A percentile compares a stretch with the other conserved stretches of the same genome.
Evolutionary conservation across 1,139 yeast species (phyloP).

Genomic region (Kodamaea derodonti): DNA sequence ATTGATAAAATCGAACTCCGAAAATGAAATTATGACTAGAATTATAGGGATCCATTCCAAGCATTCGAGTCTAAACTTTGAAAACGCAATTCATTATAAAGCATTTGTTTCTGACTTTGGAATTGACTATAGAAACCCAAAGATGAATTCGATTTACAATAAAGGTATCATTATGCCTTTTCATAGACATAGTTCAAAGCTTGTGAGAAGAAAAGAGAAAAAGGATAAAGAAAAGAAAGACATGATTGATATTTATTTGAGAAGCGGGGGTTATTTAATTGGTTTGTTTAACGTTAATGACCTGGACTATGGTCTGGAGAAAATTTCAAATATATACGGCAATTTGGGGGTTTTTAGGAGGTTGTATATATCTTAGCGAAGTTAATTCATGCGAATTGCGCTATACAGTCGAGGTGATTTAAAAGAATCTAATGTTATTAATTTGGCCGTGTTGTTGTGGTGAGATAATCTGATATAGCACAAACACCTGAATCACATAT

Average conservation of each 20-base stretch:
- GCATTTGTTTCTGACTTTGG: slow-evolving; percentile 58
- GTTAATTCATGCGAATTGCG: too few relatives aligned
- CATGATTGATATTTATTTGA: slow-evolving; percentile 39
- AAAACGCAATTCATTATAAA: slow-evolving; percentile 42
- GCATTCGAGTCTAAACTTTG: slow-evolving; percentile 30
- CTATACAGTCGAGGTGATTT: too few relatives aligned
- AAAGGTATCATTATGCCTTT: slow-evolving; percentile 54
- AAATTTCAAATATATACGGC: slow-evolving; percentile 45
- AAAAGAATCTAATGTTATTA: too few relatives aligned
- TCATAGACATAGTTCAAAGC: slow-evolving; percentile 36
- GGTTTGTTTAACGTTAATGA: slow-evolving; percentile 42
- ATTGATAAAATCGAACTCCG: slow-evolving; percentile 20
- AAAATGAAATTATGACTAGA: slow-evolving; percentile 38
- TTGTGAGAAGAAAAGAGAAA: slow-evolving; percentile 30
- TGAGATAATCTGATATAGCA: too few relatives aligned
- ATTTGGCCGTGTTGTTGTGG: too few relatives aligned
- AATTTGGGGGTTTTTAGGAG: slow-evolving; percentile 38
- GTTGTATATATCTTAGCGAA: slow-evolving; percentile 35
- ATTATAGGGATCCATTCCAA: slow-evolving; percentile 42
- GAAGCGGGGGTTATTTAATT: slow-evolving; percentile 57
- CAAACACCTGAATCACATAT: too few relatives aligned
- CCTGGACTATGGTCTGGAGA: slow-evolving; percentile 33
- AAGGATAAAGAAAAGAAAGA: slow-evolving; percentile 9
- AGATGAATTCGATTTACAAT: slow-evolving; percentile 28
- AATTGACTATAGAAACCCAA: slow-evolving; percentile 33